These are phyloP conservation scores for Yamagishiella unicocca DNA, from an alignment of 139 green algal species.

Conservation along the genomic window DNA sequence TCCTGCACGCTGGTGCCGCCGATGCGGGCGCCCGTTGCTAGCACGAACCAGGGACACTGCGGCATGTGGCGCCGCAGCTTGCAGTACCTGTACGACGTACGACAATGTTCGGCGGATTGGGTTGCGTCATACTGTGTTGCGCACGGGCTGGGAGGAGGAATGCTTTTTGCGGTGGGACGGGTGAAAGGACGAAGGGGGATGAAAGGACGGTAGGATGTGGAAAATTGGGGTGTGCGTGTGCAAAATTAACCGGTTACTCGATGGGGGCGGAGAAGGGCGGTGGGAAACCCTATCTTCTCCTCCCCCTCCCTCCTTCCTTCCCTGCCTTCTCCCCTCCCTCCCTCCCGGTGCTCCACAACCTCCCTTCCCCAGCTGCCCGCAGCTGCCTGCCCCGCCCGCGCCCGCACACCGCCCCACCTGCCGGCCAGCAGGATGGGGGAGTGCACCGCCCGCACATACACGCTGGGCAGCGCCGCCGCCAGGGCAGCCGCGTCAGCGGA, in stretches of 20 bases:
- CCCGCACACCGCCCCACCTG: neutral
- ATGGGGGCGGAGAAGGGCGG: neutral
- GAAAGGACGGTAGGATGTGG: no score
- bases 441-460: conserved; percentile 7
- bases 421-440: conserved; percentile 17
- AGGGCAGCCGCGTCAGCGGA: neutral
- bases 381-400: neutral
- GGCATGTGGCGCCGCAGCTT: conserved; percentile 63
- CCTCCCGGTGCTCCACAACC: neutral
- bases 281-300: neutral
- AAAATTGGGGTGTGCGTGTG: no score
- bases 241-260: no score
- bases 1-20: conserved; percentile 63
- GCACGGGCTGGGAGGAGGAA: no score
- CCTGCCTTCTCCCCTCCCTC: neutral
- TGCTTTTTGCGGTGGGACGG: neutral
- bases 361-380: neutral
- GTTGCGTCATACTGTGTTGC: no score
- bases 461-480: neutral
- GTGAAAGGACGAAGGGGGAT: neutral
- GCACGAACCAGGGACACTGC: conserved; percentile 57
- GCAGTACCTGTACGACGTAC: conserved; percentile 62
- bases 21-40: conserved; percentile 53
- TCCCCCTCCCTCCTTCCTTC: neutral
- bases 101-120: neutral